These are phyloP conservation scores for Cryphonectria carpinicola DNA, from an alignment of 2,329 filamentous ascomycete genomes.

Conservation along the genomic window DNA sequence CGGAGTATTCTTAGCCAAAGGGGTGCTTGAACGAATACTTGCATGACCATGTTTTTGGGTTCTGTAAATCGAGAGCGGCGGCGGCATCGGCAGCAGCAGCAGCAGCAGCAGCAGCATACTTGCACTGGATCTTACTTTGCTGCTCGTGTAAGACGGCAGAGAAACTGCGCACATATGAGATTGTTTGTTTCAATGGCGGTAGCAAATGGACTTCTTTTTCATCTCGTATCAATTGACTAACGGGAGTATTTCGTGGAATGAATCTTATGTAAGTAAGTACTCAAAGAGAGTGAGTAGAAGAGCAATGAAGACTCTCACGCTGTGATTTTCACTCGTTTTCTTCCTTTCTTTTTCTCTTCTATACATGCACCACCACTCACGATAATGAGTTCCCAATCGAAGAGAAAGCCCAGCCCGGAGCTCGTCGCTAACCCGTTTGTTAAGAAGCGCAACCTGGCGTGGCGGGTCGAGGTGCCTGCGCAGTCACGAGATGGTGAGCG, in stretches of 20 bases:
- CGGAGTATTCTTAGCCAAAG: neutral
- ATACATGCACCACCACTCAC: neutral
- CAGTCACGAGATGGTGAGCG: neutral
- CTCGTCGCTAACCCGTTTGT: conserved; percentile 51
- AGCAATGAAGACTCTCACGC: neutral
- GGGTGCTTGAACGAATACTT: neutral
- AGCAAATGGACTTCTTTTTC: too few species aligned
- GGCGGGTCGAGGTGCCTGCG: conserved; percentile 32
- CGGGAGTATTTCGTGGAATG: neutral
- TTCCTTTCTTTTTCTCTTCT: neutral
- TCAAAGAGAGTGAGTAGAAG: too few species aligned
- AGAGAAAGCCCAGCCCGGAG: conserved; percentile 34
- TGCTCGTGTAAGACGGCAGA: too few species aligned
- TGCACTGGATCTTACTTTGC: too few species aligned
- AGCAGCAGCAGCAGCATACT: too few species aligned
- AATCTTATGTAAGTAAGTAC: neutral
- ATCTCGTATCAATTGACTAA: too few species aligned
- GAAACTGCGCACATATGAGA: too few species aligned
- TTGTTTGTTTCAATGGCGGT: too few species aligned
- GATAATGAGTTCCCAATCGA: neutral
- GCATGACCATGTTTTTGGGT: neutral
- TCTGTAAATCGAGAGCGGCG: too few species aligned
- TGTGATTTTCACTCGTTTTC: neutral
- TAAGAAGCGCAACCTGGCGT: conserved; percentile 51
- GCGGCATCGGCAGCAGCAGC: too few species aligned